phyloP scores from a whole-genome alignment of 2,329 filamentous ascomycete genomes.

The Colletotrichum sp. region DNA sequence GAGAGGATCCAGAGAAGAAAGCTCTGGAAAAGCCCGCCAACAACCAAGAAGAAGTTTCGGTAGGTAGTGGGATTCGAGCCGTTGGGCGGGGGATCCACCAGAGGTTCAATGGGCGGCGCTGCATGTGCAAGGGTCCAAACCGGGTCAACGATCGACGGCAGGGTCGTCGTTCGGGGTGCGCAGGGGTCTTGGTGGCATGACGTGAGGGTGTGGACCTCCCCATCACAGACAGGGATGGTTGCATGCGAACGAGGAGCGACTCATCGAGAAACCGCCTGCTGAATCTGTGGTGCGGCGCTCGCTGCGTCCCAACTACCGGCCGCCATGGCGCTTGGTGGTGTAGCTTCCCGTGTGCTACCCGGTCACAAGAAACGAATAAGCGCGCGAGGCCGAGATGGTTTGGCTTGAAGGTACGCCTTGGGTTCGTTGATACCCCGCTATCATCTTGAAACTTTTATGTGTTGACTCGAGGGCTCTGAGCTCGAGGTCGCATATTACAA shows the following conservation, averaged over 20 bases:
- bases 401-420: neutral
- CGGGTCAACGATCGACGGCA: slow-evolving; percentile 11
- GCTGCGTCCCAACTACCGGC: neutral
- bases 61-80: neutral
- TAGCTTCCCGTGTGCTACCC: neutral
- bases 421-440: neutral
- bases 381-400: neutral
- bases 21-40: neutral
- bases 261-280: neutral
- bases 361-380: neutral
- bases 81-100: neutral
- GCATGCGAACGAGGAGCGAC: neutral
- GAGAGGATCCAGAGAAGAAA: neutral
- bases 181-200: slow-evolving; percentile 2
- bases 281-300: neutral
- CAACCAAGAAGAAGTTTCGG: neutral
- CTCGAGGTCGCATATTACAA: neutral
- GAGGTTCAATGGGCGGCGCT: neutral
- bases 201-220: neutral
- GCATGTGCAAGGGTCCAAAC: neutral
- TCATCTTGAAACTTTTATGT: neutral
- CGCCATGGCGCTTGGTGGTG: neutral
- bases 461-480: neutral
- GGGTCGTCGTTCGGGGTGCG: neutral
- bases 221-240: neutral